A percentile compares a stretch with the other conserved stretches of the same genome.
phyloP scores from a whole-genome alignment of 1,284 basidiomycete species.

The Leccinum colubrinum region DNA sequence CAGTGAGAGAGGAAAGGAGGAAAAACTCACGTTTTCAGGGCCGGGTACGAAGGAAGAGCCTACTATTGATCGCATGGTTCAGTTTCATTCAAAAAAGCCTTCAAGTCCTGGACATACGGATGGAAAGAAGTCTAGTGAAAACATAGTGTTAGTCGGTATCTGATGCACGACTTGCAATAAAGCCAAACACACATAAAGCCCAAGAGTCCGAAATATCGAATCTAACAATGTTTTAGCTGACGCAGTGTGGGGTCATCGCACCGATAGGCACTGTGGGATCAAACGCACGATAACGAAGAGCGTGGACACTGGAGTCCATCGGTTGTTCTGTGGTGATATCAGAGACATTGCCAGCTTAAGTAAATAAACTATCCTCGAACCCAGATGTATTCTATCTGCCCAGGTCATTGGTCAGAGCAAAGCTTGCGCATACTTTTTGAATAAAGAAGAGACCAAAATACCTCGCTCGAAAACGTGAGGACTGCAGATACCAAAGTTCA shows the following conservation, averaged over 20 bases:
- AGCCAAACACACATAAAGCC: background rate
- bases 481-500: background rate
- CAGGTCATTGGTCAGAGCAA: background rate
- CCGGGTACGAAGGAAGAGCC: too few relatives aligned
- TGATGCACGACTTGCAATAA: background rate
- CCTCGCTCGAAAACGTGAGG: background rate
- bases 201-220: background rate
- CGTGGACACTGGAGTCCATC: background rate
- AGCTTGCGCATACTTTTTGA: background rate
- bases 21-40: too few relatives aligned
- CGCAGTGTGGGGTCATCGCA: background rate
- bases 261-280: background rate
- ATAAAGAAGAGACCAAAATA: background rate
- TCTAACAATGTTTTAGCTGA: background rate
- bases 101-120: background rate
- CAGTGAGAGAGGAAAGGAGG: background rate
- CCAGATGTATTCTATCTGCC: background rate
- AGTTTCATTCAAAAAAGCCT: background rate
- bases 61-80: background rate
- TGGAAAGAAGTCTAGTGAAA: background rate
- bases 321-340: background rate
- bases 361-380: background rate
- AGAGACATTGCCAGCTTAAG: background rate
- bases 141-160: background rate
- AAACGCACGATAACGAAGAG: background rate